These are phyloP conservation scores for Penicillium sp. DNA, from an alignment of 2,329 filamentous ascomycete species.

Conservation along the genomic window DNA sequence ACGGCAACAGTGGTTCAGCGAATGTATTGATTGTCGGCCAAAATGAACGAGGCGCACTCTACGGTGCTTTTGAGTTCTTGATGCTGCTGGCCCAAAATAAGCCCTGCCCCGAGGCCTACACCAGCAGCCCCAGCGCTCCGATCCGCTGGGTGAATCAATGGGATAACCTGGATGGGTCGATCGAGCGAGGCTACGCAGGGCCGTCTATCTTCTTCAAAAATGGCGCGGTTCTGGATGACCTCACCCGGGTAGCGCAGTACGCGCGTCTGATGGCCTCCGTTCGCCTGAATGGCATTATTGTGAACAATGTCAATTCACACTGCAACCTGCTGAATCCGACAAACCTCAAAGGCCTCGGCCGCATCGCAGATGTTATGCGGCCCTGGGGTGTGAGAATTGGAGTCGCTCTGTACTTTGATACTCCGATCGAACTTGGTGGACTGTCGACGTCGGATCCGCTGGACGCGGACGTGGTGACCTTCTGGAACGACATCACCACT, in stretches of 20 bases:
- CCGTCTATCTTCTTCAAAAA: conserved; percentile 68
- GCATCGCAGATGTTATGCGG: conserved; percentile 65
- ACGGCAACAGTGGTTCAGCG: conserved; percentile 38
- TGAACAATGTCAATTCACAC: conserved; percentile 75
- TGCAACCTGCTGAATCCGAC: conserved; percentile 54
- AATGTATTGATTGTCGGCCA: conserved; percentile 46
- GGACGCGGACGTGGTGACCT: conserved; percentile 59
- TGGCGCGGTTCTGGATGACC: conserved; percentile 57
- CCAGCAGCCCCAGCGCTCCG: conserved; percentile 59
- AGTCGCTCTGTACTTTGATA: conserved; percentile 68
- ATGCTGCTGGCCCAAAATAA: conserved; percentile 64
- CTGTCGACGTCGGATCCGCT: conserved; percentile 67
- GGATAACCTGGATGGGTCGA: conserved; percentile 68
- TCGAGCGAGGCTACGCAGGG: conserved; percentile 70
- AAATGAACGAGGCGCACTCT: conserved; percentile 70
- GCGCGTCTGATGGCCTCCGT: conserved; percentile 68
- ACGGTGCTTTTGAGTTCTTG: conserved; percentile 70
- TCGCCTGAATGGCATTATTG: conserved; percentile 64
- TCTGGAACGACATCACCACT: conserved; percentile 64
- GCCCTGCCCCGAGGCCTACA: conserved; percentile 49
- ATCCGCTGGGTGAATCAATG: conserved; percentile 73
- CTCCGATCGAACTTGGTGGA: conserved; percentile 59
- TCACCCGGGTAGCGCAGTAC: conserved; percentile 63
- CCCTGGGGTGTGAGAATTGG: conserved; percentile 68
- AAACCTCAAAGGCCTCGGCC: conserved; percentile 63